Evolutionary conservation across 2,329 filamentous ascomycete species (phyloP).

Genomic region (Nemania sp.): DNA sequence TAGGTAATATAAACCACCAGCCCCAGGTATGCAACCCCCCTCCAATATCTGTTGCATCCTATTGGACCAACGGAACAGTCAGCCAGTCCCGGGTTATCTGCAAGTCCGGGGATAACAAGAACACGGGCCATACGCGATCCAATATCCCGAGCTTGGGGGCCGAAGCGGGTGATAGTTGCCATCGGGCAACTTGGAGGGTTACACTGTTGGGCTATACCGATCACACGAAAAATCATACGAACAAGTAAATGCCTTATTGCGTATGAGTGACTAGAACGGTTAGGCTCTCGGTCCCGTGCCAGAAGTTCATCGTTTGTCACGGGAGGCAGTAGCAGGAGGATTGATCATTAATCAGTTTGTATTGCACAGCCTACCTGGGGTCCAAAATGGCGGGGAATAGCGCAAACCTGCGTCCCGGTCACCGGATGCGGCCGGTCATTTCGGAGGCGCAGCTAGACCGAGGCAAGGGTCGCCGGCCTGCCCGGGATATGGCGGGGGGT

Average conservation of each 20-base stretch:
- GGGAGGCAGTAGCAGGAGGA: neutral
- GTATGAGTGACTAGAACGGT: neutral
- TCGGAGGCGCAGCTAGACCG: slow-evolving; percentile 33
- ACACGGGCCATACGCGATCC: slow-evolving; percentile 3
- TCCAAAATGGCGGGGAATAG: slow-evolving; percentile 17
- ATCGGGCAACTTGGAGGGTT: slow-evolving; percentile 1
- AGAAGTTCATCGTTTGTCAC: neutral
- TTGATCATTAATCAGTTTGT: neutral
- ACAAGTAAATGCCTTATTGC: slow-evolving; percentile 3
- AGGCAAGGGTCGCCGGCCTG: slow-evolving; percentile 20
- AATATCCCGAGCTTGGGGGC: slow-evolving; percentile 9
- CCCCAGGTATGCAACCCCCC: neutral
- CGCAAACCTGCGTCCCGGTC: neutral
- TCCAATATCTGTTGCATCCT: neutral
- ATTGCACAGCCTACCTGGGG: slow-evolving; percentile 31
- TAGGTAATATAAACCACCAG: neutral
- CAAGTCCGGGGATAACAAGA: slow-evolving; percentile 1
- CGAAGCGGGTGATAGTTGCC: neutral
- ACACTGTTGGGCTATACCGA: slow-evolving; percentile 2
- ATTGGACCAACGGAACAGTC: neutral
- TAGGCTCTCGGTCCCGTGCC: slow-evolving; percentile 1
- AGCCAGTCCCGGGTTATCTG: neutral
- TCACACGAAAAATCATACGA: slow-evolving; percentile 13
- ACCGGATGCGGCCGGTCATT: slow-evolving; percentile 9
- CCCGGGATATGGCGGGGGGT: slow-evolving; percentile 12